These are phyloP conservation scores for Mucor velutinosus DNA, from an alignment of 371 early-diverging fungal species.

Conservation along the genomic window DNA sequence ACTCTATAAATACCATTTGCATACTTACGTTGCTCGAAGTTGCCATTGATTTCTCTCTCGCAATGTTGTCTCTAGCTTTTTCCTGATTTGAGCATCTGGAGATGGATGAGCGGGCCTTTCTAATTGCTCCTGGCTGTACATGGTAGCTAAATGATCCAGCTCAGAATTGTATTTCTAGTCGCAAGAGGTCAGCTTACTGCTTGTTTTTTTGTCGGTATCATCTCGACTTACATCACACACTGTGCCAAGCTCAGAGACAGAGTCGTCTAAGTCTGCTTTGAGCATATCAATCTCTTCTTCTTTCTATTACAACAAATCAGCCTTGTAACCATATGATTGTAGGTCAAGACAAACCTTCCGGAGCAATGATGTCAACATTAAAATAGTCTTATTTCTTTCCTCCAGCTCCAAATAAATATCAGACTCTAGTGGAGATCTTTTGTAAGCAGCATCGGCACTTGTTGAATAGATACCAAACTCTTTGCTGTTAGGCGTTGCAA, in stretches of 20 bases:
- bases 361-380: conserved; percentile 12
- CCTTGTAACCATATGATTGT: too few relatives aligned
- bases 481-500: not conserved
- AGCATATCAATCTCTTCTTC: conserved; percentile 22
- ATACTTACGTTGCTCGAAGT: conserved; percentile 35
- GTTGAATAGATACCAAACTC: not conserved
- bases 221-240: conserved; percentile 23
- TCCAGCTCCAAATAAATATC: conserved; percentile 5
- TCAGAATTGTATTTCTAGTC: conserved; percentile 24
- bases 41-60: conserved; percentile 46
- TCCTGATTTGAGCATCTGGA: conserved; percentile 31
- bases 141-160: conserved; percentile 10
- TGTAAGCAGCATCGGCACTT: not conserved
- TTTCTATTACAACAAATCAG: not conserved
- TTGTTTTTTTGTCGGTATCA: not conserved
- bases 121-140: conserved; percentile 8
- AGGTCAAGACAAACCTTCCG: conserved; percentile 4
- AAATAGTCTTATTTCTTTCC: conserved; percentile 14
- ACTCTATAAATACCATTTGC: not conserved
- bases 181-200: not conserved
- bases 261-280: conserved; percentile 24
- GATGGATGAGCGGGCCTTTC: conserved; percentile 30
- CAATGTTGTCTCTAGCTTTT: conserved; percentile 31
- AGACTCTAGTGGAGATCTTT: not conserved
- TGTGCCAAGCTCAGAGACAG: conserved; percentile 19